Evolutionary conservation across 108 stramenopile genomes (phyloP), one percentile per base, ranked within the genome.

Genomic region (Hondaea fermentalgiana): DNA sequence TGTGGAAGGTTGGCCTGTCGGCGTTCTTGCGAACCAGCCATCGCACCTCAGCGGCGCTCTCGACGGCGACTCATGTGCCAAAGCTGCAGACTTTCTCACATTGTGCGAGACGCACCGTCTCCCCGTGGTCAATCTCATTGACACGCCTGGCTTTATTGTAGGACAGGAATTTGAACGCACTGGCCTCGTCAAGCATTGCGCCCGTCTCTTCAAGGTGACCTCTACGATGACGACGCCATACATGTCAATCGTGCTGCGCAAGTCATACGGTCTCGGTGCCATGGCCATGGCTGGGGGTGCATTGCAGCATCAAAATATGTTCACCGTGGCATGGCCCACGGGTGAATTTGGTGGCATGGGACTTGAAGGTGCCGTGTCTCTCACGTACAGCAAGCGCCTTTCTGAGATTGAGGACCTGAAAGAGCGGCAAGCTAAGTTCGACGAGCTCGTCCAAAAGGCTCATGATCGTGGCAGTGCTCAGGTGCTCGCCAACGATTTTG

Each of bases 341-440:
- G 89, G 58, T 3, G 89, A 90, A 51, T 87, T 90, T 60, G 89
- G 89, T 5, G 89, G 76, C 14, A 90, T 90, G 89, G 89, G 89
- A 19, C 55, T 90, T 8, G 89, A 90, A 35, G 89, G 89, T 12
- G 89, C 89, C 25, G 57, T 90, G 1, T 45, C 5, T 14, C 53
- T 90, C 5, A 60, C 69, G 19, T 88, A 47, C 53, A 29, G 83
- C 10, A 90, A 90, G 59, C 59, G 60, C 12, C 60, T 90, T 8
- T 57, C 60, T 5, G 87, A 45, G 16, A 35, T 87, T n/a, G 4
- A 90, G 45, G 89, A 89, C n/a, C n/a, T 12, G 35, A 44, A 90
- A 16, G 89, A 87, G 58, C 42, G 89, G 6, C 44, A 60, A 59
- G 45, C 47, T 53, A 44, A 23, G 14, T 90, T 90, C 45, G 87